phyloP scores from a whole-genome alignment of 73 alveolate species.

The Paraurostyla sp. region DNA sequence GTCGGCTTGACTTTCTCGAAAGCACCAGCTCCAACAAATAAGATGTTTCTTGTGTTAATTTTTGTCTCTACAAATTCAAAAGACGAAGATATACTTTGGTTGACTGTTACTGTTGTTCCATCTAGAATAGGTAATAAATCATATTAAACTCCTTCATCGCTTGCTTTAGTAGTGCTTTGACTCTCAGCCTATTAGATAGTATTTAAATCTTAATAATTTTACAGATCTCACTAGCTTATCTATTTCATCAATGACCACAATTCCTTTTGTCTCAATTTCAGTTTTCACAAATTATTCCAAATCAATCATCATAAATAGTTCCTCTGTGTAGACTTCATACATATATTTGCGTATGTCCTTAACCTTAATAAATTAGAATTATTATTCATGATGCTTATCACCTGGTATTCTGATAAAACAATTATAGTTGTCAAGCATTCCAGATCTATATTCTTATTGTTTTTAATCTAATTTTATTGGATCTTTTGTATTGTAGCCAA shows the following conservation, averaged over 20 bases:
- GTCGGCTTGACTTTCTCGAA: slow-evolving; percentile 78
- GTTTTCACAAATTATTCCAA: slow-evolving; percentile 57
- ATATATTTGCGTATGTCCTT: slow-evolving; percentile 34
- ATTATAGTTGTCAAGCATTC: slow-evolving; percentile 67
- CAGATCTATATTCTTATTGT: slow-evolving; percentile 47
- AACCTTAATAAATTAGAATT: slow-evolving; percentile 44
- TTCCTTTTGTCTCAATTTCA: slow-evolving; percentile 80
- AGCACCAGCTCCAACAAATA: slow-evolving; percentile 86
- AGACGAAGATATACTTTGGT: slow-evolving; percentile 20
- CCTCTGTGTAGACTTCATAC: slow-evolving; percentile 59
- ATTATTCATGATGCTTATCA: background rate
- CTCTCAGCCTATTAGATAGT: slow-evolving; percentile 35
- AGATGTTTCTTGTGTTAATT: slow-evolving; percentile 74
- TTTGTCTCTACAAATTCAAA: slow-evolving; percentile 1
- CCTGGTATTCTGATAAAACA: slow-evolving; percentile 58
- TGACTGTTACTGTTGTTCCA: slow-evolving; percentile 80
- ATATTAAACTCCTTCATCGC: slow-evolving; percentile 88
- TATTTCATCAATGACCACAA: slow-evolving; percentile 85
- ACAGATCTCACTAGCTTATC: slow-evolving; percentile 74
- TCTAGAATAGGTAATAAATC: slow-evolving; percentile 85
- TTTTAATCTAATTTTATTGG: slow-evolving; percentile 27
- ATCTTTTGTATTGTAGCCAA: slow-evolving; percentile 72
- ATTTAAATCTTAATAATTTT: background rate
- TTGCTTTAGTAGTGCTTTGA: slow-evolving; percentile 71
- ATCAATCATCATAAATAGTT: slow-evolving; percentile 35